Evolutionary conservation across 306 rosid species (phyloP), one percentile per base, ranked within the genome.

Genomic region (Begonia loranthoides): DNA sequence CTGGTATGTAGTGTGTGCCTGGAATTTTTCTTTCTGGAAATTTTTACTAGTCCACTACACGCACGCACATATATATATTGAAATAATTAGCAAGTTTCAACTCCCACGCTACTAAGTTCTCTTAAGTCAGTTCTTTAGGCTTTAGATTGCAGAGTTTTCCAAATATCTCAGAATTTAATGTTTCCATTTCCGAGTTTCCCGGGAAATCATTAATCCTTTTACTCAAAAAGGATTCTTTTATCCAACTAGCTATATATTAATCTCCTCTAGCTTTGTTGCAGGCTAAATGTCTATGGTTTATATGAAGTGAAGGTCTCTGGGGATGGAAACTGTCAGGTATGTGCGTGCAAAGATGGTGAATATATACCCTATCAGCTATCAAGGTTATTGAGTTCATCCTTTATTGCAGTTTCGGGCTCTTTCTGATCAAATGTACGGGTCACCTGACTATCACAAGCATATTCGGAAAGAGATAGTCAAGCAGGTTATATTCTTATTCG

Each of bases 291-390:
- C 51, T 76, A 78, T 57, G 79, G 95, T 68, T 79, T 85, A 40
- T 73, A 65, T 51, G 95, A 89, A 80, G 85, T 85, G 51, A 82
- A 76, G 75, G 90, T 85, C 61, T 80, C 97, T 45, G 95, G 94
- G 17, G 95, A 89, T 65, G 97, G 95, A 56, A 89, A 82, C 65
- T 89, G 97, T 59, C 97, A 82, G 94, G 97, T 84, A 68, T 45
- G 51, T 58, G 38, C 57, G n/a, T 39, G 48, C 36, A 45, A 12
- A 21, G 50, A 47, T 66, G 41, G 49, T 6, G 52, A 48, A 14
- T 51, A 19, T 44, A 40, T 22, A 11, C 15, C n/a, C 52, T 51
- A 7, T 12, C 40, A 34, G 50, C 24, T 66, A 19, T 54, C 53
- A 39, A 5, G 55, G 57, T 10, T 39, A 45, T 57, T 62, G 50